Percentiles rank a stretch among this genome's conserved stretches.
phyloP scores from a whole-genome alignment of 768 basidiomycete species.

The Gloeophyllum trabeum region DNA sequence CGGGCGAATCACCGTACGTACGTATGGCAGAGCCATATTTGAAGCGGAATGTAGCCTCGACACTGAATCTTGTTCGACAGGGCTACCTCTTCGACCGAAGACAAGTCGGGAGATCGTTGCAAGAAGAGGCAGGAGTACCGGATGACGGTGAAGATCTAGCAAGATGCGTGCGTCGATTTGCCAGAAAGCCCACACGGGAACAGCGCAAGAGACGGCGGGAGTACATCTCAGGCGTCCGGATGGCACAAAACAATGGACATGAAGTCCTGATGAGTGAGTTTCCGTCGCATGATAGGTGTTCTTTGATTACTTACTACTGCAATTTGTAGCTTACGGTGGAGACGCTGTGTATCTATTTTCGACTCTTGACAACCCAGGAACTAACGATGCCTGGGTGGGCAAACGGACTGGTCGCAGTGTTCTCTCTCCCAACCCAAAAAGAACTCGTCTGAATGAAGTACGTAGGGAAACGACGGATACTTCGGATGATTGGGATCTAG shows the following conservation, averaged over 20 bases:
- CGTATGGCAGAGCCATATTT: too few species aligned
- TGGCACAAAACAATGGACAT: constrained; percentile 61
- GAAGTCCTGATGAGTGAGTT: constrained; percentile 50
- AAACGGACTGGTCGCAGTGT: not conserved
- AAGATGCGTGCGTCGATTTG: constrained; percentile 77
- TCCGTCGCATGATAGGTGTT: constrained; percentile 40
- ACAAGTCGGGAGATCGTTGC: constrained; percentile 47
- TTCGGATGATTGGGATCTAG: not conserved
- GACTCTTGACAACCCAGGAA: constrained; percentile 46
- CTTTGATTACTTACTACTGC: constrained; percentile 34
- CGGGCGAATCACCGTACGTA: constrained; percentile 70
- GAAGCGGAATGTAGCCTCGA: too few species aligned
- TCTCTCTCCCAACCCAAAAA: not conserved
- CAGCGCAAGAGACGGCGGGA: constrained; percentile 28
- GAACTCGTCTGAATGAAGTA: not conserved
- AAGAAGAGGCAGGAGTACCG: constrained; percentile 61
- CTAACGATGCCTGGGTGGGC: not conserved
- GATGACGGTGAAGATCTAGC: constrained; percentile 41
- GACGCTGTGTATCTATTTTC: constrained; percentile 71
- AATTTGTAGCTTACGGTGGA: constrained; percentile 49
- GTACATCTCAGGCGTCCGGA: constrained; percentile 71
- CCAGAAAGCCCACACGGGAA: constrained; percentile 27
- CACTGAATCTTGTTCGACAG: too few species aligned
- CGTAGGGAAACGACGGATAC: not conserved
- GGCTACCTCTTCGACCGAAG: constrained; percentile 80